Evolutionary conservation across 257 asterid species (phyloP).

Genomic region (Primulina eburnea): DNA sequence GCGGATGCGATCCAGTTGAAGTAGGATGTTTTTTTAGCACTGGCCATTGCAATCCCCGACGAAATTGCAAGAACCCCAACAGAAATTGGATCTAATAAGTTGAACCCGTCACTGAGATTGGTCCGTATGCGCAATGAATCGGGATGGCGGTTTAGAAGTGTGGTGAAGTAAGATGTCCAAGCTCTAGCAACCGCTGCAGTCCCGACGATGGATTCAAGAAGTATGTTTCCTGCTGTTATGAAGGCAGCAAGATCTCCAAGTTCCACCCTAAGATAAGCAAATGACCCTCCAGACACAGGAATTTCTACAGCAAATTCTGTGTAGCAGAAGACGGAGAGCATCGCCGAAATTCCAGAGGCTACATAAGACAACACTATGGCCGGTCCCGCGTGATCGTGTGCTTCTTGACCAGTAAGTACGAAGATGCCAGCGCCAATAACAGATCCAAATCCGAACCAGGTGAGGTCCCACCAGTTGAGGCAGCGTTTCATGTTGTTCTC

Average conservation of each 20-base stretch:
- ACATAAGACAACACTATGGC: slow-evolving; percentile 56
- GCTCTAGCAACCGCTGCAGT: slow-evolving; percentile 55
- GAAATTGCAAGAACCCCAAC: slow-evolving; percentile 38
- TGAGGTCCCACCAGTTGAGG: slow-evolving; percentile 74
- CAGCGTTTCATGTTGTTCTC: slow-evolving; percentile 60
- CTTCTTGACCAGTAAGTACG: slow-evolving; percentile 63
- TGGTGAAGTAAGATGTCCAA: slow-evolving; percentile 66
- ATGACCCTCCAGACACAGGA: slow-evolving; percentile 61
- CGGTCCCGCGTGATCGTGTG: slow-evolving; percentile 58
- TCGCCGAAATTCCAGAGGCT: slow-evolving; percentile 58
- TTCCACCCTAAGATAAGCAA: slow-evolving; percentile 57
- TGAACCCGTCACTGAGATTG: slow-evolving; percentile 35
- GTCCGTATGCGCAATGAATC: slow-evolving; percentile 48
- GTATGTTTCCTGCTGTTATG: slow-evolving; percentile 56
- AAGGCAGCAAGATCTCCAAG: slow-evolving; percentile 62
- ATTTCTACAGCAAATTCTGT: slow-evolving; percentile 58
- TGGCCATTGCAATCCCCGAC: slow-evolving; percentile 39
- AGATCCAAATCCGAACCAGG: slow-evolving; percentile 69
- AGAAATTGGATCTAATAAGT: slow-evolving; percentile 50
- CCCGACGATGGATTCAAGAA: slow-evolving; percentile 56
- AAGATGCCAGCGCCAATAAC: slow-evolving; percentile 67
- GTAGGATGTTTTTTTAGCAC: slow-evolving; percentile 48
- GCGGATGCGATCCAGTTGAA: slow-evolving; percentile 65
- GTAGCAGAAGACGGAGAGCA: slow-evolving; percentile 69
- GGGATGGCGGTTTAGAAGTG: slow-evolving; percentile 46